Evolutionary conservation across 495 filamentous ascomycete species (phyloP).

Genomic region (Trichoderma virens): DNA sequence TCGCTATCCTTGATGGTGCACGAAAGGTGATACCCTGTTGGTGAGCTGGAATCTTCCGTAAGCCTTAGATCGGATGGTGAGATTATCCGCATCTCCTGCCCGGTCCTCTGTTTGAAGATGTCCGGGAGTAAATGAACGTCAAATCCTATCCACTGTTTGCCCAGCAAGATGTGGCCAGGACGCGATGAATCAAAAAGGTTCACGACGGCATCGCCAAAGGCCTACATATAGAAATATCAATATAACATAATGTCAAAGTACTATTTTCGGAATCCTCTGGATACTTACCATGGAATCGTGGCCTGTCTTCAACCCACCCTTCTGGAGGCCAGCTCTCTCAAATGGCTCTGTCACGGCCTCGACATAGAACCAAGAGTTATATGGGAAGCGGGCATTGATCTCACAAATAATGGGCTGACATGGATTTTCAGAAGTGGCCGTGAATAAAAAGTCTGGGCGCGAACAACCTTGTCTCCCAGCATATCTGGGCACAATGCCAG

Average conservation of each 20-base stretch:
- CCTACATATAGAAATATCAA: neutral
- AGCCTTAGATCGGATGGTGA: neutral
- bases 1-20: neutral
- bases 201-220: neutral
- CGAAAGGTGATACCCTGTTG: neutral
- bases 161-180: neutral
- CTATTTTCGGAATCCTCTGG: neutral
- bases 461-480: neutral
- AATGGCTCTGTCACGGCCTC: neutral
- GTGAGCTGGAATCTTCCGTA: neutral
- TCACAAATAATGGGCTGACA: neutral
- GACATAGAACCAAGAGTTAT: neutral
- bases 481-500: neutral
- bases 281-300: neutral
- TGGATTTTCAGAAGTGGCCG: neutral
- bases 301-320: neutral
- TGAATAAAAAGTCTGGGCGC: neutral
- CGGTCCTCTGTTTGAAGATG: neutral
- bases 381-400: neutral
- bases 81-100: neutral
- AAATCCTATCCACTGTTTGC: neutral
- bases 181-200: neutral
- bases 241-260: neutral
- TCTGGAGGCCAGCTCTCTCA: neutral
- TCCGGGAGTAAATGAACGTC: neutral